Evolutionary conservation across 1,139 yeast genomes (phyloP).

Genomic region (Tardiomyces blankii): DNA sequence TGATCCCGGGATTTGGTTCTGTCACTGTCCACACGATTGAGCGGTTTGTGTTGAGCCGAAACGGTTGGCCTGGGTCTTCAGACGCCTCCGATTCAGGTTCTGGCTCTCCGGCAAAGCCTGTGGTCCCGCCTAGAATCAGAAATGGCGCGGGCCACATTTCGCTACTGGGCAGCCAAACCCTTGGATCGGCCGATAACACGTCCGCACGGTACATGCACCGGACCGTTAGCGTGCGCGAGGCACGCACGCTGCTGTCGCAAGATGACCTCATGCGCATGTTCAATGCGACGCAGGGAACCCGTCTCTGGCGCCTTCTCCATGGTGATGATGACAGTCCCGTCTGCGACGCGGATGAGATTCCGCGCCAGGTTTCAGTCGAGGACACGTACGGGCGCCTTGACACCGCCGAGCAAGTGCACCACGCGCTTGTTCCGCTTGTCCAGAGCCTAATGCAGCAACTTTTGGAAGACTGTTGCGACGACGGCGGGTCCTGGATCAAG

Average conservation of each 20-base stretch:
- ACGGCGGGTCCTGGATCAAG: not conserved
- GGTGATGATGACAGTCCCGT: constrained; percentile 18
- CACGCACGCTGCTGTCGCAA: not conserved
- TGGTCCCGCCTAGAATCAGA: too few species aligned
- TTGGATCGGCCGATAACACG: constrained; percentile 2
- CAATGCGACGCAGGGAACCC: not conserved
- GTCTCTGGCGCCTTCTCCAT: constrained; percentile 20
- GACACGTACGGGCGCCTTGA: constrained; percentile 18
- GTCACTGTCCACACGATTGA: constrained; percentile 9
- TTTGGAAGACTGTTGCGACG: not conserved
- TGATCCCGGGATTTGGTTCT: constrained; percentile 23
- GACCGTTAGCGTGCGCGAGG: not conserved
- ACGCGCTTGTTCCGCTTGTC: not conserved
- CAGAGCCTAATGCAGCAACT: not conserved
- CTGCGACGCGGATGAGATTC: constrained; percentile 16
- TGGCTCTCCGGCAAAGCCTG: too few species aligned
- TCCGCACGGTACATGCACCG: constrained; percentile 1
- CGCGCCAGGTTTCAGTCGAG: constrained; percentile 25
- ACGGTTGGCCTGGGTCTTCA: constrained; percentile 1
- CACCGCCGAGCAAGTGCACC: constrained; percentile 5
- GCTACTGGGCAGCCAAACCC: not conserved
- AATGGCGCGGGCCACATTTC: too few species aligned
- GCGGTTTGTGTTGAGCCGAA: not conserved
- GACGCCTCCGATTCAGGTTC: too few species aligned
- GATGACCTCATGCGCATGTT: not conserved